Conservation (phyloP, 306 rosid genomes). For the Morella rubra region DNA sequence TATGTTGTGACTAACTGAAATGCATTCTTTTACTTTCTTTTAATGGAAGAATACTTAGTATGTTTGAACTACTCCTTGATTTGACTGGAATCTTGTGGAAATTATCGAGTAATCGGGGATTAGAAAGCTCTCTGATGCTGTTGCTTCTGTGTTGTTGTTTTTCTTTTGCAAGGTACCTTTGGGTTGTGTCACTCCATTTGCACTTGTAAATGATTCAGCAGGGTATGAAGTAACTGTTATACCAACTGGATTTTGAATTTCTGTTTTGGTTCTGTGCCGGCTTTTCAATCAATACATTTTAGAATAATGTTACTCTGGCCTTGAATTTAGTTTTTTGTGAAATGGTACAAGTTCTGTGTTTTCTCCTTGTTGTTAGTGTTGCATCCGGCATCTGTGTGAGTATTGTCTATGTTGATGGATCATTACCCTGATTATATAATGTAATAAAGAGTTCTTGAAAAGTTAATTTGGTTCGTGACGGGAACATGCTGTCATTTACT, state of each 20-base stretch:
- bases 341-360: not conserved
- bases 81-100: not conserved
- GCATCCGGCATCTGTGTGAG: not conserved
- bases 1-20: not conserved
- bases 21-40: not conserved
- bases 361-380: not conserved
- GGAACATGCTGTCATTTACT: too few species aligned
- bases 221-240: constrained; percentile 47
- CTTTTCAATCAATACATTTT: not conserved
- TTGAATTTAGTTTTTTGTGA: not conserved
- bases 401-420: too few species aligned
- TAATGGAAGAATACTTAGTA: not conserved
- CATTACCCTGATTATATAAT: too few species aligned
- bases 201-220: constrained; percentile 83
- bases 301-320: not conserved
- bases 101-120: too few species aligned
- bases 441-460: too few species aligned
- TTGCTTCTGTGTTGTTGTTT: constrained; percentile 31
- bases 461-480: too few species aligned
- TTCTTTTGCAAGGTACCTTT: constrained; percentile 58
- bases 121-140: constrained; percentile 1
- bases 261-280: not conserved
- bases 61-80: constrained; percentile 24
- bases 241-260: not conserved
- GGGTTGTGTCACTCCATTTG: constrained; percentile 93